Conservation (phyloP, 805 yeast species). For the Lipomyces japonicus region DNA sequence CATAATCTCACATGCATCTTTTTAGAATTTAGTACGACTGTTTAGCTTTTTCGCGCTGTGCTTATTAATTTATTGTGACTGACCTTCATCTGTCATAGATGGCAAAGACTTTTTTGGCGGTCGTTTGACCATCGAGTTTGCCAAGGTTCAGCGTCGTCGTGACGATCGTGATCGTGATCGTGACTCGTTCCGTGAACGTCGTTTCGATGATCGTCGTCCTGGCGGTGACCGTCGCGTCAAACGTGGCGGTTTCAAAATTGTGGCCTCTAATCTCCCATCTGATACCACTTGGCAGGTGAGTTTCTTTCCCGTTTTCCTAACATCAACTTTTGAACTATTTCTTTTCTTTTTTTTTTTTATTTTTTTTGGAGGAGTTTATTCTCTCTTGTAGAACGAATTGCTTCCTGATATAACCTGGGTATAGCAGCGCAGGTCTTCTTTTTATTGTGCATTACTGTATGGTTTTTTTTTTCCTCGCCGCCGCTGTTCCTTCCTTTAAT, state of each 20-base stretch:
- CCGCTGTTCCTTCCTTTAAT: too few species aligned
- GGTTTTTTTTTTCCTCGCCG: too few species aligned
- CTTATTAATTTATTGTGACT: not conserved
- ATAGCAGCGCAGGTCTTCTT: too few species aligned
- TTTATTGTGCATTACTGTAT: too few species aligned
- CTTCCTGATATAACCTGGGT: too few species aligned
- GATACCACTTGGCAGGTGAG: conserved; percentile 36
- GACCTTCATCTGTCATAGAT: conserved; percentile 18
- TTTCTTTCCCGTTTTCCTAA: conserved; percentile 4
- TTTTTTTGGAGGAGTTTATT: too few species aligned
- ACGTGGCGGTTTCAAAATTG: conserved; percentile 32
- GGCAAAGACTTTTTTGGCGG: conserved; percentile 39
- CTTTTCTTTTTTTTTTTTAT: conserved; percentile 14
- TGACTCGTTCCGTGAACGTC: conserved; percentile 16
- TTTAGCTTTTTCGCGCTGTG: not conserved
- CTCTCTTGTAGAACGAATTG: too few species aligned
- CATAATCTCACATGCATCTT: not conserved
- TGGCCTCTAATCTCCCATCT: conserved; percentile 31
- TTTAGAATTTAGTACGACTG: conserved; percentile 28
- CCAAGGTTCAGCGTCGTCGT: conserved; percentile 37
- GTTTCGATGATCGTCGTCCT: conserved; percentile 28
- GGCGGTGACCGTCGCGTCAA: conserved; percentile 30
- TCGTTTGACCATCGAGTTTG: conserved; percentile 36
- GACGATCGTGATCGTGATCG: conserved; percentile 22
- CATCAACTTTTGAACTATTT: conserved; percentile 27